phyloP scores from a whole-genome alignment of 2,329 filamentous ascomycete species.

The Amauroascus verrucosus region DNA sequence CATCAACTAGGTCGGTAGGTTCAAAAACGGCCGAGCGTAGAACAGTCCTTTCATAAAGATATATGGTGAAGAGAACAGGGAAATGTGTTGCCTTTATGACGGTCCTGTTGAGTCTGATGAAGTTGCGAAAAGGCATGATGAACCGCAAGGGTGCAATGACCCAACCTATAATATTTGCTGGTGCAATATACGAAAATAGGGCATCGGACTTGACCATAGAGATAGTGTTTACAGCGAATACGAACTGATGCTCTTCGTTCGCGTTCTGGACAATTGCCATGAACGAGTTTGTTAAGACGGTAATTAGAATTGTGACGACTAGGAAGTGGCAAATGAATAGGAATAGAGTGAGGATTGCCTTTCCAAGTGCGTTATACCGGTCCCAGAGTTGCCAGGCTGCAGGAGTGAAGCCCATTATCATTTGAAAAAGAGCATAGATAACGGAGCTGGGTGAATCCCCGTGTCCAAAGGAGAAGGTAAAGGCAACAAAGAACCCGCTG shows the following conservation, averaged over 20 bases:
- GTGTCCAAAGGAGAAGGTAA: conserved; percentile 68
- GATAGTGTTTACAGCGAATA: conserved; percentile 94
- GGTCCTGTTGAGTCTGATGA: conserved; percentile 76
- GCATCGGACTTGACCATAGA: conserved; percentile 98
- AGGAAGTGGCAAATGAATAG: conserved; percentile 93
- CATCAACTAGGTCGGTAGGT: conserved; percentile 75
- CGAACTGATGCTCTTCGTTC: conserved; percentile 80
- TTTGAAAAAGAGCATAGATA: conserved; percentile 87
- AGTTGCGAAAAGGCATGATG: conserved; percentile 66
- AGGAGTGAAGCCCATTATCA: conserved; percentile 91
- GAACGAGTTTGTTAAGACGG: conserved; percentile 92
- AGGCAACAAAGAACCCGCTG: conserved; percentile 92
- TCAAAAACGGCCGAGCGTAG: conserved; percentile 68
- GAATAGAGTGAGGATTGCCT: conserved; percentile 65
- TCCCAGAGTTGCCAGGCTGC: conserved; percentile 88
- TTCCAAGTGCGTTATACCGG: conserved; percentile 69
- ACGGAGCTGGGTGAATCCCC: conserved; percentile 61
- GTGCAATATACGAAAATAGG: conserved; percentile 85
- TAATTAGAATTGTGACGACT: conserved; percentile 86
- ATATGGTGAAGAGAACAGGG: conserved; percentile 77
- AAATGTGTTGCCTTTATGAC: conserved; percentile 88
- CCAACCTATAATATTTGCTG: conserved; percentile 87
- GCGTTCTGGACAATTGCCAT: conserved; percentile 91
- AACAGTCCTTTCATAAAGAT: conserved; percentile 71
- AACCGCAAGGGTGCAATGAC: conserved; percentile 72